Evolutionary conservation across 768 basidiomycete genomes (phyloP).

Genomic region (Suillus subaureus): DNA sequence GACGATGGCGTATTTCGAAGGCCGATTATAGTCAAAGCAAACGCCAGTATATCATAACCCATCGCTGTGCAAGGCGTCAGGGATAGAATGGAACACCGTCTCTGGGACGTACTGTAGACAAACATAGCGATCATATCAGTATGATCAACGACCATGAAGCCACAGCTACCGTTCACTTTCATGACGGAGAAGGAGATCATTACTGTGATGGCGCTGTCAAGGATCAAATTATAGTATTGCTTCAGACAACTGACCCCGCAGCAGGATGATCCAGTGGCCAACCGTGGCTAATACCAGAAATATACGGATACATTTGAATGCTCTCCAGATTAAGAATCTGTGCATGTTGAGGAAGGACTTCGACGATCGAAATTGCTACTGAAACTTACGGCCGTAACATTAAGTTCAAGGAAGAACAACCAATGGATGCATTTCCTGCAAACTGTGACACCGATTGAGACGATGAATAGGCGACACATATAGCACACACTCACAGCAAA

Average conservation of each 20-base stretch:
- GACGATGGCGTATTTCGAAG: conserved; percentile 5
- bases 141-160: not conserved
- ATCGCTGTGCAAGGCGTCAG: conserved; percentile 1
- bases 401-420: conserved; percentile 1
- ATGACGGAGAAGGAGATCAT: not conserved
- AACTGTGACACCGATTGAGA: not conserved
- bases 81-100: no score
- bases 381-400: conserved; percentile 2
- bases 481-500: conserved; percentile 3
- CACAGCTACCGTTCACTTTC: not conserved
- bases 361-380: not conserved
- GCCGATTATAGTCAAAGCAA: not conserved
- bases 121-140: not conserved
- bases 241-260: not conserved
- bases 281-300: conserved; percentile 1
- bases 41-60: conserved; percentile 1
- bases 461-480: not conserved
- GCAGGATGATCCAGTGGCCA: not conserved
- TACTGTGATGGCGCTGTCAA: not conserved
- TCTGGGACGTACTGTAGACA: not conserved
- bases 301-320: not conserved
- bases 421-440: conserved; percentile 2
- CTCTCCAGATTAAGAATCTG: not conserved
- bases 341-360: not conserved
- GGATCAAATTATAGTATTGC: not conserved